These are phyloP conservation scores for Pyrenophora seminiperda DNA, from an alignment of 2,329 filamentous ascomycete species.

Conservation along the genomic window DNA sequence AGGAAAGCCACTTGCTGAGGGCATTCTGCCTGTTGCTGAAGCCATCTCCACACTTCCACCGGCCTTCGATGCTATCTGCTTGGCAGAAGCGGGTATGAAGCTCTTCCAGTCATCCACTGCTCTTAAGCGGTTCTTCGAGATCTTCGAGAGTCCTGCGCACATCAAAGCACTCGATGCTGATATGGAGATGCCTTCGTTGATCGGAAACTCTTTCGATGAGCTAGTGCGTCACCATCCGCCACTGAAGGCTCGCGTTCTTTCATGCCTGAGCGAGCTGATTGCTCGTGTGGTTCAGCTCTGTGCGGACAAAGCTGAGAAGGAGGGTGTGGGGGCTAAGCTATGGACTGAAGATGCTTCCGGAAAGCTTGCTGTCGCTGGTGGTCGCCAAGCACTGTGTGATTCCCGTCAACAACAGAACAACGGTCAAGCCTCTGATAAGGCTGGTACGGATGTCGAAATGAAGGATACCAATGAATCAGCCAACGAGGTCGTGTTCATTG, in stretches of 20 bases:
- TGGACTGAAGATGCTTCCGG: constrained; percentile 66
- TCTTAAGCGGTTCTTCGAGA: constrained; percentile 86
- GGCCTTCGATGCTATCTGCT: constrained; percentile 89
- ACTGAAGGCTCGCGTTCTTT: constrained; percentile 78
- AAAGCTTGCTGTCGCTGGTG: constrained; percentile 64
- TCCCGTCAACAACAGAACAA: constrained; percentile 46
- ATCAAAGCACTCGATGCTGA: constrained; percentile 83
- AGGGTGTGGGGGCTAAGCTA: constrained; percentile 79
- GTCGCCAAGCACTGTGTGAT: constrained; percentile 52
- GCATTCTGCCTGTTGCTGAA: constrained; percentile 85
- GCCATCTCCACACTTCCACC: constrained; percentile 85
- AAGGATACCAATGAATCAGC: constrained; percentile 51
- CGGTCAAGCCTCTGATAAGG: constrained; percentile 17
- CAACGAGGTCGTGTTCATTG: constrained; percentile 38
- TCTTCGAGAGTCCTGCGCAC: constrained; percentile 93
- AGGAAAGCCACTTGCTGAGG: constrained; percentile 59
- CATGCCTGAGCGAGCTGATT: constrained; percentile 88
- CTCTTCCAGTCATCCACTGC: constrained; percentile 83
- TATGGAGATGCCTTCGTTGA: constrained; percentile 69
- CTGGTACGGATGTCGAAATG: constrained; percentile 65
- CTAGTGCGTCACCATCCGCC: constrained; percentile 90
- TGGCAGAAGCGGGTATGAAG: constrained; percentile 86
- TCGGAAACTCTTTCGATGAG: constrained; percentile 91
- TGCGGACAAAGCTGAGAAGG: constrained; percentile 68
- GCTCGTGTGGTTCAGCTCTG: constrained; percentile 78